A percentile compares a stretch with the other conserved stretches of the same genome.
phyloP scores from a whole-genome alignment of 306 rosid species.

The Dryas drummondii region DNA sequence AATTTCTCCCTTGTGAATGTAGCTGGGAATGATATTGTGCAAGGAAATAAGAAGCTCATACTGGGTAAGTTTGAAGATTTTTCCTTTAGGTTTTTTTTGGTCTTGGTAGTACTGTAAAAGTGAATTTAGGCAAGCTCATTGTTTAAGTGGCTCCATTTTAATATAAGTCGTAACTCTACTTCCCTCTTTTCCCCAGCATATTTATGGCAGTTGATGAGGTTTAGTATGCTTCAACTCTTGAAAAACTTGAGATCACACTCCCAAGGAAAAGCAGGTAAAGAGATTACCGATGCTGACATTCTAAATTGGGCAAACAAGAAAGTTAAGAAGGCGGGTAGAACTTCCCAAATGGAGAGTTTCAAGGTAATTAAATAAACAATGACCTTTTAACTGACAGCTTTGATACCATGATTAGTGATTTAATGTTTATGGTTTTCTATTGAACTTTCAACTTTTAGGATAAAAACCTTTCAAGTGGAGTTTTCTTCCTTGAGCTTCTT shows the following conservation, averaged over 20 bases:
- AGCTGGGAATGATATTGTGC: slow-evolving; percentile 97
- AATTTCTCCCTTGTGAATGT: slow-evolving; percentile 92
- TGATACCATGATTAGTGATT: slow-evolving; percentile 2
- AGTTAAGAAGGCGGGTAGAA: slow-evolving; percentile 78
- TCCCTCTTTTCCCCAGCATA: slow-evolving; percentile 56
- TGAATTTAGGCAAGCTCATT: background rate
- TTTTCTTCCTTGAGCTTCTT: slow-evolving; percentile 97
- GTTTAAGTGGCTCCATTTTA: background rate
- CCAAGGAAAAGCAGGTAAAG: slow-evolving; percentile 74
- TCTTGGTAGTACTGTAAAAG: background rate
- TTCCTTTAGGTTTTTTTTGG: slow-evolving; percentile 4
- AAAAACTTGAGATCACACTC: slow-evolving; percentile 92
- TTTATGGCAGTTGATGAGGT: slow-evolving; percentile 99
- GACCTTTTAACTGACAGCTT: slow-evolving; percentile 4
- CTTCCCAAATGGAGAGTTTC: slow-evolving; percentile 87
- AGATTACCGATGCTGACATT: slow-evolving; percentile 88
- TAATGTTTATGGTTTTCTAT: slow-evolving; percentile 1
- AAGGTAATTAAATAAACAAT: slow-evolving; percentile 56
- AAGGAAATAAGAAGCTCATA: slow-evolving; percentile 97
- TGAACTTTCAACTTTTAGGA: slow-evolving; percentile 52
- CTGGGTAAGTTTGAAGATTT: slow-evolving; percentile 52
- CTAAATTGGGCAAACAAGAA: slow-evolving; percentile 89
- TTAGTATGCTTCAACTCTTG: slow-evolving; percentile 89
- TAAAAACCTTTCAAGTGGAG: slow-evolving; percentile 78
- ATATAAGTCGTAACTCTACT: slow-evolving; percentile 16